phyloP scores from a whole-genome alignment of 345 rosid genomes.

The Eutrema heterophyllum region DNA sequence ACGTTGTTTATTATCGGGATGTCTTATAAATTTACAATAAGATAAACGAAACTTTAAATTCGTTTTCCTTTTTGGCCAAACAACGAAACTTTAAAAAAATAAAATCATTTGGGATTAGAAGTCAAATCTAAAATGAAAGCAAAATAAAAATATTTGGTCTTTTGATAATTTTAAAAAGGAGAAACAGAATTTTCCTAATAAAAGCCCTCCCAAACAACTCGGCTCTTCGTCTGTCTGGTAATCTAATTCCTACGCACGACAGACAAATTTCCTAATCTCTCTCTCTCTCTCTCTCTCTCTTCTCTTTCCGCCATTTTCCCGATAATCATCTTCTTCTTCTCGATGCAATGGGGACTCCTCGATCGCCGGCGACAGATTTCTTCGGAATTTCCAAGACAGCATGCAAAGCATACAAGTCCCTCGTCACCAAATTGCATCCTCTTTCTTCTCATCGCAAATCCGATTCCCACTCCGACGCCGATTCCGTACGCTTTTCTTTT shows the following conservation, averaged over 20 bases:
- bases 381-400: conserved; percentile 39
- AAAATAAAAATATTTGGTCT: background rate
- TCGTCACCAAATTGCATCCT: conserved; percentile 46
- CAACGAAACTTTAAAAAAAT: too few relatives aligned
- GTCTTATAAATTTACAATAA: too few relatives aligned
- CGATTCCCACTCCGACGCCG: conserved; percentile 32
- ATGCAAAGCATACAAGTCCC: conserved; percentile 59
- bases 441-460: conserved; percentile 35
- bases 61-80: too few relatives aligned
- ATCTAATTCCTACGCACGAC: conserved; percentile 18
- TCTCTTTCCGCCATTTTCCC: background rate
- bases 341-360: conserved; percentile 38
- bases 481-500: conserved; percentile 7
- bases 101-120: too few relatives aligned
- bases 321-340: conserved; percentile 11
- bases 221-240: conserved; percentile 19
- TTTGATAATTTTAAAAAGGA: background rate
- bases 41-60: too few relatives aligned
- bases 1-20: too few relatives aligned
- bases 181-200: conserved; percentile 27
- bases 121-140: background rate
- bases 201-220: conserved; percentile 29
- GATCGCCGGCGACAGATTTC: conserved; percentile 38
- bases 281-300: background rate
- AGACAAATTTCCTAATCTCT: conserved; percentile 5